Base-by-base conservation (phyloP, 1,284 basidiomycete genomes). In the Caloboletus inedulis region DNA sequence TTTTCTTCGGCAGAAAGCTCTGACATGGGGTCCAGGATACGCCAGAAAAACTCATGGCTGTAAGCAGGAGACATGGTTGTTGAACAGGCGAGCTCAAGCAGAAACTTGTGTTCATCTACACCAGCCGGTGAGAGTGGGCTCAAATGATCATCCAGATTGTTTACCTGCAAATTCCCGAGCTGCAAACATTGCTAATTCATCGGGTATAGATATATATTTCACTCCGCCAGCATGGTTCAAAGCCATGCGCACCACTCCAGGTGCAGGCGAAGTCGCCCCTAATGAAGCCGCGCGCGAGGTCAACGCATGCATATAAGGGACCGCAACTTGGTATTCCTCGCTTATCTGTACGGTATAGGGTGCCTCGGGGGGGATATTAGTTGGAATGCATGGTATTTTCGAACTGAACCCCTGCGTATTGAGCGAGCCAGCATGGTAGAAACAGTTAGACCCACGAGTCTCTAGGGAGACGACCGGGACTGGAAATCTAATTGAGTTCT, bases 1-100 rank as follows among this genome's bases (percentile, higher is more conserved):
- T 54, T 61, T 19, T 64, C 60, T 19, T 63, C 59, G 4, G 58
- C 53, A 14, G 66, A 62, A 18, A 77, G 75, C 1, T 82, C 70
- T 16, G 87, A 62, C 44, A 66, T 73, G 75, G 68, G 57, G 34
- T 67, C 66, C 46, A 68, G 31, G 44, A 70, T 52, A n/a, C 19
- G 57, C 64, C 57, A 69, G 61, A 89, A 80, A n/a, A 90, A 64
- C 1, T 68, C 64, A 3, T 70, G 74, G 35, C 76, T 78, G 65
- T 88, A 89, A 3, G 80, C 86, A 2, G 84, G 77, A 6, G 78
- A 74, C 16, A 90, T 72, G 2, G 87, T 81, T 3, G 84, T 80
- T 2, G 85, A 75, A 59, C 87, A 89, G 0, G 88, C 83, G 27
- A 90, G 72, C 62, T 91, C 87, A 3, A 86, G 79, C 21, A 89